Base-by-base conservation (phyloP, 495 filamentous ascomycete species). In the Aspergillus ellipticus region DNA sequence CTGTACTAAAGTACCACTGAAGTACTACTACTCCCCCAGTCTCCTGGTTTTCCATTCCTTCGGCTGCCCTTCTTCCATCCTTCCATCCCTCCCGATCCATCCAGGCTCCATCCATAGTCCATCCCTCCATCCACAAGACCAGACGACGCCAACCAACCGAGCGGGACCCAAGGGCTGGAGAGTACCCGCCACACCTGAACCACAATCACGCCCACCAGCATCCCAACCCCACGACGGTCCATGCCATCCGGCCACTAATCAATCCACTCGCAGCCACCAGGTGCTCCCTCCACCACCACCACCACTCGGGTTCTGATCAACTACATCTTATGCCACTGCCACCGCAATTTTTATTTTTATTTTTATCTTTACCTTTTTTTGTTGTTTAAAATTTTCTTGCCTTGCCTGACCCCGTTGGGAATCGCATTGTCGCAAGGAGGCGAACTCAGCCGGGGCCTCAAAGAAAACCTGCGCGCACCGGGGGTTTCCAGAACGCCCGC, bases 161-260 rank as follows among this genome's bases (percentile, higher is more conserved):
- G 43, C n/a, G n/a, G 20, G 43, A 21, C 9, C 21, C 16, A 26
- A 15, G 35, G 35, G 22, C 45, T 47, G 45, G 10, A 28, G 33
- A 20, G 24, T 48, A 28, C 45, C 45, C 45, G 45, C 45, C 45
- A 48, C 45, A 48, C 9, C 24, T 48, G 45, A 48, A 48, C 45
- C 22, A 47, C 35, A 8, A 39, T n/a, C 35, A 13, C n/a, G n/a
- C n/a, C 20, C 43, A 47, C 42, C 17, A 46, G 2, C 20, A n/a
- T 22, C 42, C 6, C 19, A 20, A 39, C 35, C 35, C 35, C 35
- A 39, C 26, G 47, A 49, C 47, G 47, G 47, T 29, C 29, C 29
- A 19, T 29, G 29, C 29, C 49, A 39, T 51, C 49, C 49, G 31
- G 19, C 39, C 49, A 33, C 31, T 33, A 51, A 51, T 37, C 49